phyloP scores from a whole-genome alignment of 805 yeast species.

The Kazachstania taianensis region DNA sequence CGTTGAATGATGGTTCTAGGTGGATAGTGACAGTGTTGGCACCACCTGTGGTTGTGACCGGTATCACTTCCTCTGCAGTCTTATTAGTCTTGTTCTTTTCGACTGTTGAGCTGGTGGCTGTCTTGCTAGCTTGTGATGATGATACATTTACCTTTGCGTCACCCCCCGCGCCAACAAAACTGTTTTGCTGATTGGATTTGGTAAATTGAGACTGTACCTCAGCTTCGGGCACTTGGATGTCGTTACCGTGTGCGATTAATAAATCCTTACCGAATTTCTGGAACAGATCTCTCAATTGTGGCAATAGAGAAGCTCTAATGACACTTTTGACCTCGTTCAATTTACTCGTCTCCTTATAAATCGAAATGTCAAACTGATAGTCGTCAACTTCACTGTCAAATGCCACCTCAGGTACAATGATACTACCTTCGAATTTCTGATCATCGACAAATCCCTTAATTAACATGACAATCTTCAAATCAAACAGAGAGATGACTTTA shows the following conservation, averaged over 20 bases:
- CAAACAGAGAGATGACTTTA: slow-evolving; percentile 85
- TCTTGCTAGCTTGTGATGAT: not conserved
- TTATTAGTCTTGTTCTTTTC: slow-evolving; percentile 5
- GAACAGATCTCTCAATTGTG: slow-evolving; percentile 54
- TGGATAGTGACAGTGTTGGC: slow-evolving; percentile 70
- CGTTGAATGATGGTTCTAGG: slow-evolving; percentile 71
- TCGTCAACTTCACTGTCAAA: slow-evolving; percentile 84
- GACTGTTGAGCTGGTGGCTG: not conserved
- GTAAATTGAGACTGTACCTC: slow-evolving; percentile 52
- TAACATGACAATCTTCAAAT: slow-evolving; percentile 56
- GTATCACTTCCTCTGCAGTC: not conserved
- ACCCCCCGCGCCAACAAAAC: no score
- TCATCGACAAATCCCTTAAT: slow-evolving; percentile 39
- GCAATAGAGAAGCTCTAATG: slow-evolving; percentile 51
- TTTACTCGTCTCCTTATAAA: slow-evolving; percentile 47
- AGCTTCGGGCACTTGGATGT: slow-evolving; percentile 71
- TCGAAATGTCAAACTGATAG: slow-evolving; percentile 69
- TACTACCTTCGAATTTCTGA: slow-evolving; percentile 52
- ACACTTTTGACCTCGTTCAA: slow-evolving; percentile 39
- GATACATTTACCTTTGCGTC: not conserved
- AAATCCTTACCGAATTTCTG: slow-evolving; percentile 67
- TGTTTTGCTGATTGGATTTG: slow-evolving; percentile 35
- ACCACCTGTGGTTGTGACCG: slow-evolving; percentile 1
- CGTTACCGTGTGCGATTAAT: slow-evolving; percentile 66
- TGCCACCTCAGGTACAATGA: slow-evolving; percentile 84